A percentile compares a stretch with the other conserved stretches of the same genome.
Evolutionary conservation across 768 basidiomycete genomes (phyloP).

Genomic region (Mycena leptocephala): DNA sequence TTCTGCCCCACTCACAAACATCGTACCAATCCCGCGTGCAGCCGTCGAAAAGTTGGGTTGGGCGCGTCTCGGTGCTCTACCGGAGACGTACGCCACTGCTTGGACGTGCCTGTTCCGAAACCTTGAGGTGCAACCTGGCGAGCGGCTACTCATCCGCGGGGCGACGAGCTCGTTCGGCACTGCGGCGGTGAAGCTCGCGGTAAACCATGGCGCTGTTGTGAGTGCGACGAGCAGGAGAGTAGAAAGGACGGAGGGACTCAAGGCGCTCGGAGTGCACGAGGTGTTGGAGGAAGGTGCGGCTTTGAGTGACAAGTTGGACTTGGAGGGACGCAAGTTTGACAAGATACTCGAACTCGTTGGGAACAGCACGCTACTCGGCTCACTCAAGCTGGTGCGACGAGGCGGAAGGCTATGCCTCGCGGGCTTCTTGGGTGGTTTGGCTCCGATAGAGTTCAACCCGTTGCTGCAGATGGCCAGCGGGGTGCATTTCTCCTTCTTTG

Average conservation of each 20-base stretch:
- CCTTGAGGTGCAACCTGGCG: constrained; percentile 31
- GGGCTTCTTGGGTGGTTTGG: constrained; percentile 41
- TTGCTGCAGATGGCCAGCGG: constrained; percentile 40
- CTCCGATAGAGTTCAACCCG: constrained; percentile 39
- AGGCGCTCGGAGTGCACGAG: constrained; percentile 30
- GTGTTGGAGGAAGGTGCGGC: constrained; percentile 27
- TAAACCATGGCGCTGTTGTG: constrained; percentile 35
- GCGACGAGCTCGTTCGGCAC: constrained; percentile 37
- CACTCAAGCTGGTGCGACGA: constrained; percentile 29
- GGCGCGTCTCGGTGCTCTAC: constrained; percentile 38
- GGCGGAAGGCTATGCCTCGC: constrained; percentile 37
- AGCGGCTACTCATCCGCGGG: constrained; percentile 38
- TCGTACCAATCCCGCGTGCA: constrained; percentile 28
- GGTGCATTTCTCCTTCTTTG: constrained; percentile 42
- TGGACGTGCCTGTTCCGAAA: constrained; percentile 40
- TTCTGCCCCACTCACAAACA: constrained; percentile 28
- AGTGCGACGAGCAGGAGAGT: constrained; percentile 36
- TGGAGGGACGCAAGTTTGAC: constrained; percentile 30
- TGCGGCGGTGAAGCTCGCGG: constrained; percentile 38
- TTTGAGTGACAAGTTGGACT: constrained; percentile 16
- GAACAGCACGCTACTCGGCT: constrained; percentile 38
- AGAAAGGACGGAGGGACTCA: constrained; percentile 28
- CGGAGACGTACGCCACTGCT: constrained; percentile 41
- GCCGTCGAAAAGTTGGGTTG: constrained; percentile 29
- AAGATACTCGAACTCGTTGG: constrained; percentile 42